These are phyloP conservation scores for Pelargonium australe DNA, from an alignment of 441 rosid genomes.

Conservation along the genomic window DNA sequence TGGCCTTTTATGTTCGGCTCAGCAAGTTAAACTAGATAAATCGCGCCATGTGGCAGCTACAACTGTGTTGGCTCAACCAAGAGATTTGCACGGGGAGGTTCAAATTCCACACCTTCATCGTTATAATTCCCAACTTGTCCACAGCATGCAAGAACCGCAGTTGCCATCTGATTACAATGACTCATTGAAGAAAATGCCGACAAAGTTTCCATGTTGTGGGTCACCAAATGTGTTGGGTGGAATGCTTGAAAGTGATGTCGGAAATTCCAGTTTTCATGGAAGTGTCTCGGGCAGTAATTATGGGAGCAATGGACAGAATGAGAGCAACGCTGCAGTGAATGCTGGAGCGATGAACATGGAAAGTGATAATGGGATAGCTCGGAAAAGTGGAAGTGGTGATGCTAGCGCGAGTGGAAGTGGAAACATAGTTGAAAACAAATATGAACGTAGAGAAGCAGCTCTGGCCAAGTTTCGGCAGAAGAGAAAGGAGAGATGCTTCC, in stretches of 20 bases:
- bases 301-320: slow-evolving; percentile 48
- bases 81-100: slow-evolving; percentile 24
- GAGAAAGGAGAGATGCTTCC: slow-evolving; percentile 79
- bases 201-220: slow-evolving; percentile 38
- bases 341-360: slow-evolving; percentile 35
- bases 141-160: slow-evolving; percentile 26
- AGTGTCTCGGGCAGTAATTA: slow-evolving; percentile 63
- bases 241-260: slow-evolving; percentile 30
- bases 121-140: slow-evolving; percentile 24
- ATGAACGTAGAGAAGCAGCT: slow-evolving; percentile 54
- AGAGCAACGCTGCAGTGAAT: slow-evolving; percentile 43
- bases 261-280: slow-evolving; percentile 54
- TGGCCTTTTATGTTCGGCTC: slow-evolving; percentile 22
- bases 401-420: slow-evolving; percentile 27
- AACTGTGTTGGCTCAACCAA: slow-evolving; percentile 19
- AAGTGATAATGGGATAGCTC: slow-evolving; percentile 42
- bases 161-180: slow-evolving; percentile 29
- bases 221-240: slow-evolving; percentile 49
- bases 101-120: slow-evolving; percentile 27
- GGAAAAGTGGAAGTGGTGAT: slow-evolving; percentile 34
- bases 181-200: slow-evolving; percentile 28
- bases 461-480: slow-evolving; percentile 62
- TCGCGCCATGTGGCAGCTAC: slow-evolving; percentile 24
- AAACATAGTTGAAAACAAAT: slow-evolving; percentile 26
- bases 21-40: slow-evolving; percentile 24